Evolutionary conservation across 2,329 filamentous ascomycete species (phyloP), one percentile per base, ranked within the genome.

Genomic region (Botryotinia narcissicola): DNA sequence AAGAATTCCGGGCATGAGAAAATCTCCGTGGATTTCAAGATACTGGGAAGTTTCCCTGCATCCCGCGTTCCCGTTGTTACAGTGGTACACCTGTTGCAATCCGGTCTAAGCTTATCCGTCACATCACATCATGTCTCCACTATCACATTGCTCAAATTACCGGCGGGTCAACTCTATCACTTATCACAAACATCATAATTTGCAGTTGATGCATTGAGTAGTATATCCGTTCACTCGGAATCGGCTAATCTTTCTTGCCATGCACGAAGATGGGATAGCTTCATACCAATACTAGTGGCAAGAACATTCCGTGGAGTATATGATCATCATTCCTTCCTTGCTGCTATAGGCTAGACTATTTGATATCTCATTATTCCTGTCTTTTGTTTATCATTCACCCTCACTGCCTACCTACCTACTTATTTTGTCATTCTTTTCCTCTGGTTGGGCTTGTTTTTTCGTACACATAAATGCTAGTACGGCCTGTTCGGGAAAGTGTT

Each of bases 31-130:
- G 37, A 40, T 32, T 57, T 18, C 22, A 32, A 57, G 10, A 40
- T 57, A 25, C 5, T 57, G 48, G 66, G 66, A 69, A 69, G 66
- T 69, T 57, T 69, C 66, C 66, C 66, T 69, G 51, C 66, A 57
- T 57, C 37, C 35, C 51, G 18, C 66, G 35, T 22, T 54, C 46
- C 64, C 48, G 48, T 57, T 42, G 20, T 57, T 29, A 29, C 18
- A 14, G 54, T 57, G 48, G 35, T 29, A 14, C n/a, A 14, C n/a
- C n/a, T 40, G 20, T 10, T 57, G 20, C 32, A 61, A 40, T 25
- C 25, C 35, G 59, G 64, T 42, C 35, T 68, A 37, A 57, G 35
- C 48, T 57, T 57, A 25, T 57, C n/a, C 40, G 25, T 57, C 35
- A 29, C 46, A 54, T 40, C 25, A 51, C 46, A n/a, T 67, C 48